phyloP scores from a whole-genome alignment of 2,329 filamentous ascomycete species.

The Neobulgaria alba region DNA sequence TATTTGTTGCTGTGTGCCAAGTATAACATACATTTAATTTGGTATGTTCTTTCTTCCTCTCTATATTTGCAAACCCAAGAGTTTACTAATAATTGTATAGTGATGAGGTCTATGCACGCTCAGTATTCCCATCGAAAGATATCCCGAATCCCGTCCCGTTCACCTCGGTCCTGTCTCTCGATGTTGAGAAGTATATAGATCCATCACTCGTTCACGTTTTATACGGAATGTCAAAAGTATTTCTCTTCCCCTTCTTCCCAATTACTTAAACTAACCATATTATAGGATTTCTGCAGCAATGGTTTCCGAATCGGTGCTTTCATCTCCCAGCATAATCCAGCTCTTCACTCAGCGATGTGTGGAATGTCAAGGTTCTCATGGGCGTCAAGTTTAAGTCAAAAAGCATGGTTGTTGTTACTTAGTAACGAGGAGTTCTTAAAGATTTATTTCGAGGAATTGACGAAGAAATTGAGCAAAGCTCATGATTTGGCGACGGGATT shows the following conservation, averaged over 20 bases:
- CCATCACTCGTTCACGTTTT: conserved; percentile 35
- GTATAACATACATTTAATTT: conserved; percentile 37
- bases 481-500: conserved; percentile 6
- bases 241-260: neutral
- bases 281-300: conserved; percentile 37
- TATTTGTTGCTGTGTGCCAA: conserved; percentile 33
- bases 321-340: conserved; percentile 10
- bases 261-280: neutral
- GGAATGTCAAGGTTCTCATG: conserved; percentile 7
- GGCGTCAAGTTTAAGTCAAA: conserved; percentile 9
- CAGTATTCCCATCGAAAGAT: conserved; percentile 32
- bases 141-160: conserved; percentile 32
- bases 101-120: conserved; percentile 42
- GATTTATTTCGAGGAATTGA: conserved; percentile 6
- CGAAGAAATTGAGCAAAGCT: conserved; percentile 1
- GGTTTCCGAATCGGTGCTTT: conserved; percentile 34
- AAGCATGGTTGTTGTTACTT: conserved; percentile 9
- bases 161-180: conserved; percentile 40
- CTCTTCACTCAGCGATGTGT: conserved; percentile 5
- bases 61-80: neutral
- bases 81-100: conserved; percentile 8
- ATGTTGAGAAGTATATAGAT: conserved; percentile 36
- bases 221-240: conserved; percentile 17
- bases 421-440: conserved; percentile 7
- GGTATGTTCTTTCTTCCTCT: neutral